phyloP scores from a whole-genome alignment of 495 filamentous ascomycete species.

The Geopyxis carbonaria region DNA sequence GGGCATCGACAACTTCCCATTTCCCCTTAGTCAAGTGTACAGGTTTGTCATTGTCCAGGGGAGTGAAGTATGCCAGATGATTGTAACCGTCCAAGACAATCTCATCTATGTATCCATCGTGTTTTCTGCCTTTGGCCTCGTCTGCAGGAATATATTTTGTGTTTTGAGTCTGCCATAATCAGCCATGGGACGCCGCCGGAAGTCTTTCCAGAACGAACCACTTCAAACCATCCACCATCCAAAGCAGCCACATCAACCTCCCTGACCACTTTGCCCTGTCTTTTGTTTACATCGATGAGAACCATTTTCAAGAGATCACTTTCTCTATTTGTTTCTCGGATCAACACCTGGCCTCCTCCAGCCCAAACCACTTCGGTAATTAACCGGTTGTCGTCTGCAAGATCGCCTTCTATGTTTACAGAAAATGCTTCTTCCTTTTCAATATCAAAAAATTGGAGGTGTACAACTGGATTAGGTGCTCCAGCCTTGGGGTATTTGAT shows the following conservation, averaged over 20 bases:
- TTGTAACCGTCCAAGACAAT: slow-evolving; percentile 75
- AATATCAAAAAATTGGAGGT: slow-evolving; percentile 77
- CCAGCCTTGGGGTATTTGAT: slow-evolving; percentile 98
- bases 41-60: slow-evolving; percentile 63
- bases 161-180: slow-evolving; percentile 40
- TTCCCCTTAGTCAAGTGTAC: slow-evolving; percentile 69
- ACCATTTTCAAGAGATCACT: slow-evolving; percentile 78
- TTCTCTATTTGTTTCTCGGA: slow-evolving; percentile 86
- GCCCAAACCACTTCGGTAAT: slow-evolving; percentile 94
- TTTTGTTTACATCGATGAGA: slow-evolving; percentile 58
- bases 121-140: slow-evolving; percentile 50
- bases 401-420: slow-evolving; percentile 60
- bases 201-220: slow-evolving; percentile 25
- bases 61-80: slow-evolving; percentile 89
- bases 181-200: neutral
- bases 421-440: slow-evolving; percentile 61
- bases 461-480: slow-evolving; percentile 77
- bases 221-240: slow-evolving; percentile 95
- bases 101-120: slow-evolving; percentile 87
- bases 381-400: slow-evolving; percentile 61
- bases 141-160: slow-evolving; percentile 80
- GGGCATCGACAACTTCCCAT: slow-evolving; percentile 86
- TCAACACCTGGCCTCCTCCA: slow-evolving; percentile 53
- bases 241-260: slow-evolving; percentile 58
- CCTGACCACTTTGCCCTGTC: slow-evolving; percentile 64